Base-by-base conservation (phyloP, 768 basidiomycete species). In the Leccinum broughii region DNA sequence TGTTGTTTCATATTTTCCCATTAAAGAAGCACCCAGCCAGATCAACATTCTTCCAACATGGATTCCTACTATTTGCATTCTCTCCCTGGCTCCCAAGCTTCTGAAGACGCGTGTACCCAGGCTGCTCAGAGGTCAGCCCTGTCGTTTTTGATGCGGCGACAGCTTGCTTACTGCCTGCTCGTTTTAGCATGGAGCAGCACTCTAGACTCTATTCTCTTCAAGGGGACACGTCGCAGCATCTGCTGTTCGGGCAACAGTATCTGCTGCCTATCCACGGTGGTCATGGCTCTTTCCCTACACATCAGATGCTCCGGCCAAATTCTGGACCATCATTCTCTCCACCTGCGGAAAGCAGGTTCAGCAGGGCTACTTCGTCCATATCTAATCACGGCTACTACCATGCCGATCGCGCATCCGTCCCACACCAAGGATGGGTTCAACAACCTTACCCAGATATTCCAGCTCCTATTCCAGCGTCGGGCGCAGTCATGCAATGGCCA, bases 11-110 rank as follows among this genome's bases (percentile, higher is more conserved):
- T 57, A 39, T 32, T 54, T 62, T 54, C 51, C 60, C 63, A 67
- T 70, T 68, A 67, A 60, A 63, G 62, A 63, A 64, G 64, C 63
- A 55, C 49, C 57, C 60, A 57, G 57, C 56, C 60, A 57, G 57
- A 44, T 58, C 50, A 57, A 51, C 54, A 54, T 62, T 64, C 60
- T 53, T 64, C 55, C 67, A 32, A 51, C 52, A 70, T 70, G 68
- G 7, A 56, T 46, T 32, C 62, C 56, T 55, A 50, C 56, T 51
- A 65, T 66, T 60, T 52, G 56, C 59, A 58, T 62, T 59, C 46
- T 6, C 32, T 22, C 28, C 35, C 51, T 41, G 28, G 14, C 22
- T 51, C 48, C 46, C 67, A 57, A 37, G 22, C 22, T 28, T 56
- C 60, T 32, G 52, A 28, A 30, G 8, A 54, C 22, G 62, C 26